Evolutionary conservation across 352 stramenopile species (phyloP), one percentile per base, ranked within the genome.

Genomic region (Phytophthora multivora): DNA sequence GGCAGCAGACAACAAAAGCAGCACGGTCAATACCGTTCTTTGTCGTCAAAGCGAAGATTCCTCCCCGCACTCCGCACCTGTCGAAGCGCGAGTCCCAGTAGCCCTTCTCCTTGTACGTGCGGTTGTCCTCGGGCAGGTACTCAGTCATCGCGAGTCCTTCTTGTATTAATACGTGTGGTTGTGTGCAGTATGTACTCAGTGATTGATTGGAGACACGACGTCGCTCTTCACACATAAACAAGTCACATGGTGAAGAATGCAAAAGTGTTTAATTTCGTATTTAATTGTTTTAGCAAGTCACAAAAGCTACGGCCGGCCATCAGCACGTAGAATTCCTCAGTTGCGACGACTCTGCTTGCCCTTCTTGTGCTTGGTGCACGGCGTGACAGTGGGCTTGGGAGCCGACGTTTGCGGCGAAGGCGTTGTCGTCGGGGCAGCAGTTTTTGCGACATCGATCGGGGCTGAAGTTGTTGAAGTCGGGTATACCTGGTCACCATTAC

Each of bases 1-100:
- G 39, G 13, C 28, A 15, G 25, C 18, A 30, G 26, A 26, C 33
- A 38, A 48, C 23, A 30, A 25, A 10, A 19, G 15, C 26, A 59
- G 19, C 12, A 33, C 39, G 16, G 18, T 57, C 28, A 66, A 19
- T 46, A 2, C 19, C 16, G n/a, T 38, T 19, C 42, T 40, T 36
- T 5, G 42, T 15, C 21, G 35, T 13, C n/a, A 28, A 11, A 38
- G 36, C 25, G 50, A n/a, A 23, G 5, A 25, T 21, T 50, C 12
- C 6, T 45, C 38, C n/a, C 2, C 9, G 28, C 28, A 33, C 28
- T n/a, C 13, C 19, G 5, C 21, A 88, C 76, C 59, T 71, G 47
- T 75, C 51, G 53, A 92, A 94, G 52, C 86, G 69, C 38, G 64
- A 70, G 51, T 94, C 76, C 86, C 86, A 94, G 73, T 94, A 94